Conservation (phyloP, 768 basidiomycete genomes). For the Gautieria morchelliformis region DNA sequence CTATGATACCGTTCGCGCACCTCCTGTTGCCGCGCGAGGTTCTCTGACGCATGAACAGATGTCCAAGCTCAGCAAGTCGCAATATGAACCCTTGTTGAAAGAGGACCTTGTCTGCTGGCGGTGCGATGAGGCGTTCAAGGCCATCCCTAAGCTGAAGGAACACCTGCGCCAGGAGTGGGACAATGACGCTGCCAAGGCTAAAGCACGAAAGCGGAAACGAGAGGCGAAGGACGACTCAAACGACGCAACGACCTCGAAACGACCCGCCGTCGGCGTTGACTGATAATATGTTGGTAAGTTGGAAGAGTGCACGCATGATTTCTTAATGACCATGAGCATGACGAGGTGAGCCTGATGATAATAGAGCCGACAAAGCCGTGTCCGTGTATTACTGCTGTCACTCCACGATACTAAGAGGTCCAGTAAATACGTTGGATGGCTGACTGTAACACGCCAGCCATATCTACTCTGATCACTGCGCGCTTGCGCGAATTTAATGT, state of each 20-base stretch:
- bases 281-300: not conserved
- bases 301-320: too few species aligned
- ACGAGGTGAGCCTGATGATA: too few species aligned
- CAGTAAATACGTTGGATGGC: too few species aligned
- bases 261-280: not conserved
- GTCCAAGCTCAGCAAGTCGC: conserved; percentile 36
- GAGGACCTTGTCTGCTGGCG: conserved; percentile 58
- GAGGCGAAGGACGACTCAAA: not conserved
- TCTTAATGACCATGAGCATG: too few species aligned
- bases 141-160: conserved; percentile 63
- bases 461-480: too few species aligned
- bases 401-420: too few species aligned
- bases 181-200: conserved; percentile 24
- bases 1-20: conserved; percentile 37
- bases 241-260: not conserved
- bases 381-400: too few species aligned
- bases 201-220: not conserved
- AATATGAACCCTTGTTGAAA: conserved; percentile 61
- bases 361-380: too few species aligned
- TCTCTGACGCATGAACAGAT: conserved; percentile 30
- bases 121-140: conserved; percentile 54
- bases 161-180: conserved; percentile 76
- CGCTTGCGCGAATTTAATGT: not conserved
- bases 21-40: not conserved
- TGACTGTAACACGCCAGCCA: too few species aligned